phyloP scores from a whole-genome alignment of 108 stramenopile genomes.

The Poteriospumella lacustris region DNA sequence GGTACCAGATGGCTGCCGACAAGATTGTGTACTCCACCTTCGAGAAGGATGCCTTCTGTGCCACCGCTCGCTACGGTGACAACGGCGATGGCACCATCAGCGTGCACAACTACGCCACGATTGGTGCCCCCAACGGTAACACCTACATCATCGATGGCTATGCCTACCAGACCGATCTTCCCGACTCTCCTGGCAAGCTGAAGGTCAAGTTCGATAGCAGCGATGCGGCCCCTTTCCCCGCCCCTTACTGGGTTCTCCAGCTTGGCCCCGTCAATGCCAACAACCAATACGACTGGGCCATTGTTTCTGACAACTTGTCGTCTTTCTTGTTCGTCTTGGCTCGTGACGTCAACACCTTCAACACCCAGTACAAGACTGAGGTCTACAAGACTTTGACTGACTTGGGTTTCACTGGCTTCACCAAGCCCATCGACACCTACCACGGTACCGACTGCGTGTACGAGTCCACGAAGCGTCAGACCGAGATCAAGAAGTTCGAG shows the following conservation, averaged over 20 bases:
- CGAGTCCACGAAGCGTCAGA: too few species aligned
- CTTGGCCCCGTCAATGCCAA: conserved; percentile 4
- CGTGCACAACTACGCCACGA: conserved; percentile 15
- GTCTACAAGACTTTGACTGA: background rate
- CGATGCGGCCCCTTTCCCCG: background rate
- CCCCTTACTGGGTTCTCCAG: conserved; percentile 12
- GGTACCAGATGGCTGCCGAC: conserved; percentile 19
- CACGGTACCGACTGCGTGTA: conserved; percentile 1
- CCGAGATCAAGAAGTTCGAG: too few species aligned
- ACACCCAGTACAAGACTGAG: background rate
- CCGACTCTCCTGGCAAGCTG: background rate
- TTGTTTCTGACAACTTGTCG: background rate
- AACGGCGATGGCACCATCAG: background rate
- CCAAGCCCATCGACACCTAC: conserved; percentile 7
- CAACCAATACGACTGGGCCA: background rate
- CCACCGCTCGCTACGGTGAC: background rate
- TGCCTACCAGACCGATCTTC: background rate
- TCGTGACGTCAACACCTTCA: conserved; percentile 8
- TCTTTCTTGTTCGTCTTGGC: conserved; percentile 1
- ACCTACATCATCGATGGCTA: conserved; percentile 10
- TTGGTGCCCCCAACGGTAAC: background rate
- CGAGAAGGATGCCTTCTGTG: conserved; percentile 18
- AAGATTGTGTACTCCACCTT: conserved; percentile 18
- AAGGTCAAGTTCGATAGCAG: background rate
- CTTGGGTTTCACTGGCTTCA: conserved; percentile 5